Evolutionary conservation across 768 basidiomycete genomes (phyloP).

Genomic region (Amanita pallidorosea): DNA sequence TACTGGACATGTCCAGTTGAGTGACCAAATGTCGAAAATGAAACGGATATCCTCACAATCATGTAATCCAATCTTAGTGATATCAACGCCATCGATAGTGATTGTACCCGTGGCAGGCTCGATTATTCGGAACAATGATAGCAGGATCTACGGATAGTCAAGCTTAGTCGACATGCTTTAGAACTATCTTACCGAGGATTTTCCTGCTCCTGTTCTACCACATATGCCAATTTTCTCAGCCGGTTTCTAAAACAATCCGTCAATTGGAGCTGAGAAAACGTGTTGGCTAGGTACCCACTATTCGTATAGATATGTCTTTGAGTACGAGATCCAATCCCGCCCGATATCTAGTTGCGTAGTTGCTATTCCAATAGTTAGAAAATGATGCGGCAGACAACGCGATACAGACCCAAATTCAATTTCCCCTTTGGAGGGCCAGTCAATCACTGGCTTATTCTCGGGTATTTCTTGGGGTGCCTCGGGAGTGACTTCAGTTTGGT

Average conservation of each 20-base stretch:
- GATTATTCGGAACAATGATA: constrained; percentile 70
- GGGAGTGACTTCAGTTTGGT: constrained; percentile 62
- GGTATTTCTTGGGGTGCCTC: constrained; percentile 71
- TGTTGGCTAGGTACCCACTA: constrained; percentile 31
- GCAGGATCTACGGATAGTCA: constrained; percentile 32
- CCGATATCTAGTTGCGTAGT: constrained; percentile 73
- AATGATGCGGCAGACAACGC: not conserved
- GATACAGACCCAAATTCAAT: constrained; percentile 55
- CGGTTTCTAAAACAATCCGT: constrained; percentile 33
- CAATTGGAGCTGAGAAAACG: not conserved
- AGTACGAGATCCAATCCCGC: constrained; percentile 72
- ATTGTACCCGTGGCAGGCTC: constrained; percentile 63
- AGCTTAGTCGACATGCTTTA: not conserved
- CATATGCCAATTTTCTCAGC: constrained; percentile 87
- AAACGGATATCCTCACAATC: constrained; percentile 35
- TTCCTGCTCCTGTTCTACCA: constrained; percentile 74
- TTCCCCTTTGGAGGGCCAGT: constrained; percentile 68
- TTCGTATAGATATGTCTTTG: constrained; percentile 59
- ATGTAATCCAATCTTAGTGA: constrained; percentile 64
- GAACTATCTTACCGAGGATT: constrained; percentile 48
- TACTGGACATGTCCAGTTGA: constrained; percentile 26
- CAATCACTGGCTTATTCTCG: constrained; percentile 35
- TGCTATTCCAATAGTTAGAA: constrained; percentile 21
- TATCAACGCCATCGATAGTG: constrained; percentile 65
- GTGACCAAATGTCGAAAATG: not conserved